These are phyloP conservation scores for Hypoxylon rickii DNA, from an alignment of 495 filamentous ascomycete species.

Conservation along the genomic window DNA sequence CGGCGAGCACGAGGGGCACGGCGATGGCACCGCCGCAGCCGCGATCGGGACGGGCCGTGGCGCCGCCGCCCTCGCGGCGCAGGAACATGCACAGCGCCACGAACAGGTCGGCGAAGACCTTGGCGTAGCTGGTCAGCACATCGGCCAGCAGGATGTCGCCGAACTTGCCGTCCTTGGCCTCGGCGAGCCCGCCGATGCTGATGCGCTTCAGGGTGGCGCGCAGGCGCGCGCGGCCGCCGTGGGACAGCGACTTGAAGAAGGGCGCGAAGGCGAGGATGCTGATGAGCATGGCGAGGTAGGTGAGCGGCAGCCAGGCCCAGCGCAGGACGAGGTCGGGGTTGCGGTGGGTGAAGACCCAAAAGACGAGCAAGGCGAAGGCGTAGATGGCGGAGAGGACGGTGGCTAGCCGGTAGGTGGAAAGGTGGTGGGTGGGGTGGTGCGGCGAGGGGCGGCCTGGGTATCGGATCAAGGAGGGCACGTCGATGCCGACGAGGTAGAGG, in stretches of 20 bases:
- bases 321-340: constrained; percentile 65
- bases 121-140: constrained; percentile 91
- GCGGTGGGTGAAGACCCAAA: constrained; percentile 80
- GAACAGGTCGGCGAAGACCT: constrained; percentile 87
- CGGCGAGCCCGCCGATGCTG: constrained; percentile 77
- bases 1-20: constrained; percentile 78
- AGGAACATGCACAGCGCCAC: constrained; percentile 91
- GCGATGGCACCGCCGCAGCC: constrained; percentile 74
- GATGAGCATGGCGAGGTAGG: constrained; percentile 72
- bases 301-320: constrained; percentile 81
- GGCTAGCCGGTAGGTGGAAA: constrained; percentile 82
- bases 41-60: constrained; percentile 80
- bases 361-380: constrained; percentile 68
- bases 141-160: constrained; percentile 94
- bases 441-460: constrained; percentile 72
- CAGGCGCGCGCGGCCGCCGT: constrained; percentile 74
- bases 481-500: constrained; percentile 73
- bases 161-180: constrained; percentile 82
- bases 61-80: constrained; percentile 57
- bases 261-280: constrained; percentile 74
- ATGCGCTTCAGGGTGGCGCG: constrained; percentile 73
- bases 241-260: constrained; percentile 55
- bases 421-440: constrained; percentile 71
- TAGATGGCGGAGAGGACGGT: constrained; percentile 73
- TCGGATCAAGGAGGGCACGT: constrained; percentile 77